Evolutionary conservation across 371 early-diverging fungal genomes (phyloP).

Genomic region (Mortierella sp.): DNA sequence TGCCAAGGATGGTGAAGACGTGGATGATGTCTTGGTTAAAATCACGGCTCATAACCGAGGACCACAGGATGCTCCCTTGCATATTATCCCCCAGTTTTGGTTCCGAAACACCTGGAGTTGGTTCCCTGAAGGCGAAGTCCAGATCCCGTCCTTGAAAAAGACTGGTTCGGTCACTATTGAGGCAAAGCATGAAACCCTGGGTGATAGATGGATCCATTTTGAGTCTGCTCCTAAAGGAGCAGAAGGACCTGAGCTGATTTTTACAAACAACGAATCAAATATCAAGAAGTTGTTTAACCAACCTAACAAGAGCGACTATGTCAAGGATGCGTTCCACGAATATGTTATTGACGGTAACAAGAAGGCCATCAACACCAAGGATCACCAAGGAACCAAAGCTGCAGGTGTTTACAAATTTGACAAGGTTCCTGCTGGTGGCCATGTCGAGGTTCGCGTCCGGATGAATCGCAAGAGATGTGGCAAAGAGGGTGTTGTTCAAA

Average conservation of each 20-base stretch:
- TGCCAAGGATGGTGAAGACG: slow-evolving; percentile 46
- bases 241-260: slow-evolving; percentile 44
- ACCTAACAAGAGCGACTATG: slow-evolving; percentile 45
- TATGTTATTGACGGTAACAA: slow-evolving; percentile 49
- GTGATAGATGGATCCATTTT: slow-evolving; percentile 36
- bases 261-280: slow-evolving; percentile 63
- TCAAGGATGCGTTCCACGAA: slow-evolving; percentile 62
- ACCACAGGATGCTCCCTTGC: slow-evolving; percentile 35
- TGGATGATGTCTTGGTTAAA: slow-evolving; percentile 48
- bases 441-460: slow-evolving; percentile 45
- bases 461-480: slow-evolving; percentile 19
- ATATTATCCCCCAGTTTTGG: slow-evolving; percentile 48
- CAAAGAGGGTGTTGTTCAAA: slow-evolving; percentile 8
- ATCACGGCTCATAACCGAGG: slow-evolving; percentile 54
- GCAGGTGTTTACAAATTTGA: slow-evolving; percentile 59
- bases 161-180: slow-evolving; percentile 23
- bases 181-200: slow-evolving; percentile 32
- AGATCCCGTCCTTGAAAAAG: slow-evolving; percentile 33
- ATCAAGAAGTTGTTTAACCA: slow-evolving; percentile 43
- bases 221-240: slow-evolving; percentile 16
- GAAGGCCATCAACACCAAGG: slow-evolving; percentile 43
- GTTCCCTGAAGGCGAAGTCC: slow-evolving; percentile 38
- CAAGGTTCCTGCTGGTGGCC: slow-evolving; percentile 58
- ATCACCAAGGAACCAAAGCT: slow-evolving; percentile 58
- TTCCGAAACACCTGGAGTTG: slow-evolving; percentile 54